Evolutionary conservation across 2,329 filamentous ascomycete species (phyloP).

Genomic region (Gnomoniopsis sp.): DNA sequence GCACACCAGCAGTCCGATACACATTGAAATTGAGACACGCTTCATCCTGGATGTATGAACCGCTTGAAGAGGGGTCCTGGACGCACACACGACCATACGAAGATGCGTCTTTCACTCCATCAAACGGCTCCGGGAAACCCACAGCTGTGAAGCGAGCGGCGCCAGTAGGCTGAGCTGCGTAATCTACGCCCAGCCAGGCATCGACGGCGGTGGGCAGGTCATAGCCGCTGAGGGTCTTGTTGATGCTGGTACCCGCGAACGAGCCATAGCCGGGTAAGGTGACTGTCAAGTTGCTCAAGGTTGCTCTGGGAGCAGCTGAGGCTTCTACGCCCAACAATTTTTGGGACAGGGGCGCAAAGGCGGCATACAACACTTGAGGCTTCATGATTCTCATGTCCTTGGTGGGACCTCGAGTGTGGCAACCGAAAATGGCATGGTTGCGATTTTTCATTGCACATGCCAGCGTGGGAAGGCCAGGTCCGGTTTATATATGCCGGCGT

Average conservation of each 20-base stretch:
- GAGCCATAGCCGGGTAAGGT: slow-evolving; percentile 36
- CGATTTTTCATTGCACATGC: too few relatives aligned
- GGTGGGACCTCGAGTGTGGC: too few relatives aligned
- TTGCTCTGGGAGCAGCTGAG: background rate
- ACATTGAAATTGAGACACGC: slow-evolving; percentile 39
- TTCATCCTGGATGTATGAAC: slow-evolving; percentile 27
- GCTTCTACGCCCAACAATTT: background rate
- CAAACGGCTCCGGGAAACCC: slow-evolving; percentile 36
- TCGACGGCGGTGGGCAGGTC: slow-evolving; percentile 34
- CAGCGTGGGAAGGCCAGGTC: too few relatives aligned
- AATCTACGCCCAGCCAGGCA: slow-evolving; percentile 47
- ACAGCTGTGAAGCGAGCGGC: slow-evolving; percentile 38
- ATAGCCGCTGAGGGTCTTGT: slow-evolving; percentile 30
- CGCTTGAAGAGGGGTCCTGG: slow-evolving; percentile 30
- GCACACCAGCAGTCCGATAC: slow-evolving; percentile 31
- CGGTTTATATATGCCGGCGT: too few relatives aligned
- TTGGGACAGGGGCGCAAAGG: background rate
- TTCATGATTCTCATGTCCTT: background rate
- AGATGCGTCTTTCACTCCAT: slow-evolving; percentile 34
- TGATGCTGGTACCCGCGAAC: slow-evolving; percentile 35
- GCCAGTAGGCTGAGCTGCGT: slow-evolving; percentile 38
- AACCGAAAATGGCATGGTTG: too few relatives aligned
- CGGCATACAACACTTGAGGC: background rate
- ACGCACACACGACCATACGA: slow-evolving; percentile 39
- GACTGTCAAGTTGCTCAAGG: slow-evolving; percentile 9